These are phyloP conservation scores for Metschnikowia peoriensis DNA, from an alignment of 805 yeast species.

Conservation along the genomic window DNA sequence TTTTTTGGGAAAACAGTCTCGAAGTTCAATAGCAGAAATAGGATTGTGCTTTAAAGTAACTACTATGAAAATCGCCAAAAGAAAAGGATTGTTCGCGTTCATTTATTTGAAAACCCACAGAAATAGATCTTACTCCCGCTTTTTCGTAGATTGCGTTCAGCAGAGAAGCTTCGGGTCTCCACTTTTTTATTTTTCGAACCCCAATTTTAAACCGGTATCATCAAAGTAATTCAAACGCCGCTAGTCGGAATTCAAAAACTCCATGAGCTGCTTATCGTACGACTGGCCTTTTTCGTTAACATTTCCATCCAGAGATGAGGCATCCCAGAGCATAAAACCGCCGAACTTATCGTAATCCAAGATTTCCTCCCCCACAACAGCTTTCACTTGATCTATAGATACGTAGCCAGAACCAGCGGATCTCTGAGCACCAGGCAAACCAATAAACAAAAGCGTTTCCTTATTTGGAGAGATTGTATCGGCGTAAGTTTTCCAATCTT, in stretches of 20 bases:
- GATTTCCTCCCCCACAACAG: constrained; percentile 13
- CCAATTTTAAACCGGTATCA: neutral
- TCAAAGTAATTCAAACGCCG: neutral
- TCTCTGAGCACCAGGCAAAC: constrained; percentile 56
- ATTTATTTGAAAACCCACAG: too few species aligned
- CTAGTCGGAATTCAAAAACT: neutral
- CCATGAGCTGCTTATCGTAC: constrained; percentile 10
- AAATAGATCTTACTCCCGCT: too few species aligned
- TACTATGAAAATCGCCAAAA: too few species aligned
- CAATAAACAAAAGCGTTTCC: constrained; percentile 67
- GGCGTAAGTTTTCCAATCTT: constrained; percentile 67
- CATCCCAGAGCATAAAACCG: constrained; percentile 86
- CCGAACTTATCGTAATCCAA: constrained; percentile 43
- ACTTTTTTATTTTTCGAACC: too few species aligned
- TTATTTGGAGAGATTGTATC: constrained; percentile 57
- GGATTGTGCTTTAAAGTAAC: too few species aligned
- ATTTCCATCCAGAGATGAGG: constrained; percentile 55
- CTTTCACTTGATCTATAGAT: constrained; percentile 18
- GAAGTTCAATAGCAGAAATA: too few species aligned
- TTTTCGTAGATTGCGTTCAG: too few species aligned
- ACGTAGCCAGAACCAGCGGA: constrained; percentile 63
- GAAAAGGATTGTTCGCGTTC: too few species aligned
- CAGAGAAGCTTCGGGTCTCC: too few species aligned
- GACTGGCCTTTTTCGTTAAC: constrained; percentile 19
- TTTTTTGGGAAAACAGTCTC: too few species aligned